Evolutionary conservation across 441 rosid species (phyloP).

Genomic region (Cnidoscolus chayamansa): DNA sequence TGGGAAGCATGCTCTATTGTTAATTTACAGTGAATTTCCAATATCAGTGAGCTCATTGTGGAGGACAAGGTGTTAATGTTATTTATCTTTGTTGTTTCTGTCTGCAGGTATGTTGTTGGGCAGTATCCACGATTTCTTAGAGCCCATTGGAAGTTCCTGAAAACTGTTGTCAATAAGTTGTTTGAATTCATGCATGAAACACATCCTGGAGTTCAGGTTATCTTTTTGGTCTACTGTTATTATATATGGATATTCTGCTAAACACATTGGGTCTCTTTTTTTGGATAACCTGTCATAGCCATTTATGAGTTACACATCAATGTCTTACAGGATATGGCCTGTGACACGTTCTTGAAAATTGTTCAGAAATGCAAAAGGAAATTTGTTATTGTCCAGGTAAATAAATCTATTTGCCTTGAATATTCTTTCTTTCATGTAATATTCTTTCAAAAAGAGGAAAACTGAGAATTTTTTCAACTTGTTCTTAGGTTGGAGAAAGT

Average conservation of each 20-base stretch:
- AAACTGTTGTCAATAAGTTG: conserved; percentile 98
- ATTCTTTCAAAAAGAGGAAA: neutral
- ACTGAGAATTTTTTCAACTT: conserved; percentile 5
- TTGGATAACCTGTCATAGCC: no score
- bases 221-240: neutral
- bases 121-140: conserved; percentile 99
- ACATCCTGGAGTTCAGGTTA: conserved; percentile 99
- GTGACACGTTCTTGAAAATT: conserved; percentile 98
- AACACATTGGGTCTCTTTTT: no score
- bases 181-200: conserved; percentile 99
- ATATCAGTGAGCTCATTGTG: neutral
- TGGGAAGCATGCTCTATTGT: neutral
- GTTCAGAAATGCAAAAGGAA: conserved; percentile 99
- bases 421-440: neutral
- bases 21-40: neutral
- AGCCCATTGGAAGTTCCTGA: conserved; percentile 99
- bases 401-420: neutral
- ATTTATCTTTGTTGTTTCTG: neutral
- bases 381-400: conserved; percentile 94
- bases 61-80: neutral
- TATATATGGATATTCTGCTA: no score
- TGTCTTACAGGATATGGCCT: conserved; percentile 94
- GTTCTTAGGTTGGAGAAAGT: conserved; percentile 89
- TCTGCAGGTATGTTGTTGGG: conserved; percentile 96
- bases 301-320: neutral